Evolutionary conservation across 805 yeast species (phyloP).

Genomic region (Maudiozyma turicensis): DNA sequence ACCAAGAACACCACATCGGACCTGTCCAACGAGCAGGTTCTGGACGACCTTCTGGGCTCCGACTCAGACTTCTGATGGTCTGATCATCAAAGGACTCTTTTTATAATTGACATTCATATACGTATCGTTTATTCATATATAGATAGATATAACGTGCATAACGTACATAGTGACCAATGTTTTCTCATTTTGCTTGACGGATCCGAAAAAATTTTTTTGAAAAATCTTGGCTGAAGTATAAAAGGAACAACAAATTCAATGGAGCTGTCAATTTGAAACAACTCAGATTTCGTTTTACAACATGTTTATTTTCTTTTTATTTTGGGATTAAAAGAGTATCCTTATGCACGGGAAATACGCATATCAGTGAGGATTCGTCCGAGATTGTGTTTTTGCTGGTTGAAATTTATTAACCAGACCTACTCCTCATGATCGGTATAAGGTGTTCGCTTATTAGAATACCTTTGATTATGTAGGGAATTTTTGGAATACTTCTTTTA

Average conservation of each 20-base stretch:
- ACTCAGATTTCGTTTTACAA: background rate
- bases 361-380: conserved; percentile 99
- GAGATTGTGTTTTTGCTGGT: conserved; percentile 99
- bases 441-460: conserved; percentile 36
- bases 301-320: background rate
- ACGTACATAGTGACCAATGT: background rate
- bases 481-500: conserved; percentile 51
- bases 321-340: conserved; percentile 41
- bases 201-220: too few relatives aligned
- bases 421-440: conserved; percentile 42
- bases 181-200: too few relatives aligned
- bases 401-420: conserved; percentile 91
- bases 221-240: too few relatives aligned
- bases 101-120: background rate
- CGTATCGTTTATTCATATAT: background rate
- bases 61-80: conserved; percentile 19
- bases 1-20: background rate
- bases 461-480: conserved; percentile 45
- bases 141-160: too few relatives aligned
- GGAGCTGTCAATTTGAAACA: too few relatives aligned
- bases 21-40: conserved; percentile 6
- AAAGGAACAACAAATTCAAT: too few relatives aligned
- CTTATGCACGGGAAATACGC: conserved; percentile 99
- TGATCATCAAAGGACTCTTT: background rate
- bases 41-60: conserved; percentile 17